Evolutionary conservation across 768 basidiomycete genomes (phyloP).

Genomic region (Phaeotremella fagi): DNA sequence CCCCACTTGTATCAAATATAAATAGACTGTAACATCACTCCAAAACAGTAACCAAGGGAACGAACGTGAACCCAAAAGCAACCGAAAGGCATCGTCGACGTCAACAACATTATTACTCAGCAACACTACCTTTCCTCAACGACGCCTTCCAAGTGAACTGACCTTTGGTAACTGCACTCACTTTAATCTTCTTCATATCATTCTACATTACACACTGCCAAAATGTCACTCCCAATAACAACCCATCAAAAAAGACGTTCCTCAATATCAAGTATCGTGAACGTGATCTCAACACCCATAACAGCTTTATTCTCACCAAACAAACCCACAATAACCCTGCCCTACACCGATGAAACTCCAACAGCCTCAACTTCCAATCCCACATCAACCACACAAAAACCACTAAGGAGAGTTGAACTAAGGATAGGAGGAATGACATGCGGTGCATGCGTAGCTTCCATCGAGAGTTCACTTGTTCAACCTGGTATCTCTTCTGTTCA

Average conservation of each 20-base stretch:
- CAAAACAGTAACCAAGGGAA: too few relatives aligned
- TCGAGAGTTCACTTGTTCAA: conserved; percentile 53
- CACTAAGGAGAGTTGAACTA: conserved; percentile 31
- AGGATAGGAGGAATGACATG: conserved; percentile 48
- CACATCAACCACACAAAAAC: neutral
- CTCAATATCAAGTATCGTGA: neutral
- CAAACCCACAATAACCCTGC: neutral
- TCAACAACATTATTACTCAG: too few relatives aligned
- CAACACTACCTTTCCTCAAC: too few relatives aligned
- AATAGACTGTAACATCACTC: too few relatives aligned
- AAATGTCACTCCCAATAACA: neutral
- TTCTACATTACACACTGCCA: neutral
- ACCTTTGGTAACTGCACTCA: too few relatives aligned
- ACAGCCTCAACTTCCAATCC: neutral
- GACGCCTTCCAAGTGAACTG: too few relatives aligned
- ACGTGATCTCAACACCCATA: neutral
- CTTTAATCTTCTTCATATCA: neutral
- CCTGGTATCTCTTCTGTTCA: conserved; percentile 86
- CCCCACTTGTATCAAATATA: too few relatives aligned
- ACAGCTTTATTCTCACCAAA: neutral
- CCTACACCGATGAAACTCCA: neutral
- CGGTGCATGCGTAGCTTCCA: conserved; percentile 49
- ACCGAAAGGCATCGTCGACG: too few relatives aligned
- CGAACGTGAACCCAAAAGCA: too few relatives aligned
- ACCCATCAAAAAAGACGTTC: neutral